Evolutionary conservation across 768 basidiomycete species (phyloP).

Genomic region (Neoboletus magnificus): DNA sequence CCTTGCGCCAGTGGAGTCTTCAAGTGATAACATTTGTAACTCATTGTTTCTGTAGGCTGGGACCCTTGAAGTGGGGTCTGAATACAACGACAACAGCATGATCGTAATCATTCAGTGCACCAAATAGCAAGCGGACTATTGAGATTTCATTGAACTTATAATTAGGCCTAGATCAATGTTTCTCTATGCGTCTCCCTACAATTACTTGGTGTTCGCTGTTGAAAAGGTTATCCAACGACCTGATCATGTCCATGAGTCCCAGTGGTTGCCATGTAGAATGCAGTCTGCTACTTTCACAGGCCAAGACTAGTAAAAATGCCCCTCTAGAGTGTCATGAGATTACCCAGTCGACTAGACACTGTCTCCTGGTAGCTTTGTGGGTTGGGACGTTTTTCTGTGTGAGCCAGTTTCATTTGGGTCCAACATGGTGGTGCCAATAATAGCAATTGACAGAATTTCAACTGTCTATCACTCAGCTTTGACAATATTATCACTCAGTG

Average conservation of each 20-base stretch:
- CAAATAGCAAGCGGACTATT: not conserved
- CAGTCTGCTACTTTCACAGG: constrained; percentile 20
- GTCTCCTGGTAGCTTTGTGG: constrained; percentile 66
- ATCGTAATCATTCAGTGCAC: not conserved
- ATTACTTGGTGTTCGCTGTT: too few relatives aligned
- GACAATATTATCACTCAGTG: not conserved
- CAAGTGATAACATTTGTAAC: too few relatives aligned
- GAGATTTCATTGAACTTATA: not conserved
- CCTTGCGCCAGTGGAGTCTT: too few relatives aligned
- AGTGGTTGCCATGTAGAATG: constrained; percentile 13
- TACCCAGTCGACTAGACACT: constrained; percentile 49
- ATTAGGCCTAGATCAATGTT: not conserved
- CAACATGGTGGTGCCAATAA: not conserved
- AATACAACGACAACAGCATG: not conserved
- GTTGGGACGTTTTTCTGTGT: constrained; percentile 66
- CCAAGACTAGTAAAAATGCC: not conserved
- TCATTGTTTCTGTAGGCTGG: too few relatives aligned
- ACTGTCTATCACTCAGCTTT: constrained; percentile 4
- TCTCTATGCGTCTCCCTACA: too few relatives aligned
- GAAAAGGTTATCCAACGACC: too few relatives aligned
- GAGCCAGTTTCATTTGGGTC: constrained; percentile 20
- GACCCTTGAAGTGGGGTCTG: too few relatives aligned
- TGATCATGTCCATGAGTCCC: not conserved
- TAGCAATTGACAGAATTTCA: constrained; percentile 3
- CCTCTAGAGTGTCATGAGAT: constrained; percentile 53